A percentile compares a stretch with the other conserved stretches of the same genome.
Evolutionary conservation across 345 rosid genomes (phyloP).

Genomic region (Bruguiera gymnorhiza): DNA sequence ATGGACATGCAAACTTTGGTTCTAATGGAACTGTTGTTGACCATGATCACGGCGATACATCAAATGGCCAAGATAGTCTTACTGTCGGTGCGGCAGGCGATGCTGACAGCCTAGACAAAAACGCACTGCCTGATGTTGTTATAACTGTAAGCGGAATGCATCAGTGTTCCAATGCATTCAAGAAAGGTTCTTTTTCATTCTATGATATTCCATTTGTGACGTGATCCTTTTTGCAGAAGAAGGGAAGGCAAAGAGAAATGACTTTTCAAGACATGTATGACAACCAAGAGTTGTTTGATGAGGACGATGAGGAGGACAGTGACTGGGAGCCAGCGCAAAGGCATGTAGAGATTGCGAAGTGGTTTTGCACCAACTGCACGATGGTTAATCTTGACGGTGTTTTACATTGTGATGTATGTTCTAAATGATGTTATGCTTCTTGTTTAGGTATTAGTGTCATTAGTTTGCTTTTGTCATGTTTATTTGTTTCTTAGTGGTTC

Average conservation of each 20-base stretch:
- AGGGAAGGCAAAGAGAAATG: conserved; percentile 55
- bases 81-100: conserved; percentile 14
- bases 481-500: conserved; percentile 1
- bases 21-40: conserved; percentile 33
- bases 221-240: conserved; percentile 35
- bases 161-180: not conserved
- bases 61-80: conserved; percentile 25
- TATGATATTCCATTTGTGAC: not conserved
- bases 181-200: not conserved
- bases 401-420: conserved; percentile 71
- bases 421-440: conserved; percentile 1
- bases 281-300: conserved; percentile 43
- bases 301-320: conserved; percentile 83
- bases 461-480: not conserved
- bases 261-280: conserved; percentile 67
- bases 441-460: not conserved
- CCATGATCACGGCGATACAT: conserved; percentile 21
- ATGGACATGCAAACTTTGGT: conserved; percentile 33
- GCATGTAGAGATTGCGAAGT: conserved; percentile 52
- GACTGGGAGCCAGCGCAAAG: conserved; percentile 86
- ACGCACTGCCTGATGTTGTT: conserved; percentile 23
- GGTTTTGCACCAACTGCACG: conserved; percentile 94
- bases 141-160: conserved; percentile 37
- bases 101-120: conserved; percentile 25
- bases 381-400: conserved; percentile 69